A percentile compares a stretch with the other conserved stretches of the same genome.
Conservation (phyloP, 2,329 filamentous ascomycete genomes). For the Diaporthe capsici region DNA sequence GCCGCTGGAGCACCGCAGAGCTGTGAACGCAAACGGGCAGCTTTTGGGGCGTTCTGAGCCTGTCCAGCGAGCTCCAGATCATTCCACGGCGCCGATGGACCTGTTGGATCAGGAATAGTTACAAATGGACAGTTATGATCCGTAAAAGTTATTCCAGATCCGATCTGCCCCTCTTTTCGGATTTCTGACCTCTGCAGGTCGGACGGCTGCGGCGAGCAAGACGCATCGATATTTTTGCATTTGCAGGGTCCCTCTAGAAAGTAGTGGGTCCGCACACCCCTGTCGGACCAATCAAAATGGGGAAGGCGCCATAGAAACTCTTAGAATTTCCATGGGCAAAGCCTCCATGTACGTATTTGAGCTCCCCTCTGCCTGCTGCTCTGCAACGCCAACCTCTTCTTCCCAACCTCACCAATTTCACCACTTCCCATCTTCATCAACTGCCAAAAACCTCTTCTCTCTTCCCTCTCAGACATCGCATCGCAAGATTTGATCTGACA, state of each 20-base stretch:
- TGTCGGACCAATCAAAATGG: constrained; percentile 38
- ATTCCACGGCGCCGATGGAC: background rate
- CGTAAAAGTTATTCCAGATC: constrained; percentile 5
- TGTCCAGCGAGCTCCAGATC: constrained; percentile 1
- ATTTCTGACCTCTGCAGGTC: constrained; percentile 11
- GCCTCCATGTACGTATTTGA: constrained; percentile 41
- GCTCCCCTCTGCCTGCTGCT: constrained; percentile 38
- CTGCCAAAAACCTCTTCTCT: constrained; percentile 18
- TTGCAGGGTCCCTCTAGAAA: constrained; percentile 31
- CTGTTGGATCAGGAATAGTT: background rate
- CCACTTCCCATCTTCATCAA: constrained; percentile 22
- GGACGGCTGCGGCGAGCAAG: constrained; percentile 28
- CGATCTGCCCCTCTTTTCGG: constrained; percentile 26
- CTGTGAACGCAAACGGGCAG: constrained; percentile 25
- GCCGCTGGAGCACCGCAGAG: background rate
- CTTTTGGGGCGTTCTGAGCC: constrained; percentile 30
- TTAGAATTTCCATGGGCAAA: constrained; percentile 41
- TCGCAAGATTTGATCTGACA: constrained; percentile 34
- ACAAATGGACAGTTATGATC: too few relatives aligned
- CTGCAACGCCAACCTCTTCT: constrained; percentile 28
- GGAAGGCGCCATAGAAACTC: constrained; percentile 41
- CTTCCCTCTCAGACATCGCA: constrained; percentile 36
- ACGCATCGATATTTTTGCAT: constrained; percentile 31
- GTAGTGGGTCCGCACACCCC: constrained; percentile 28
- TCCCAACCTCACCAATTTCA: constrained; percentile 27